Percentiles rank a stretch among this genome's conserved stretches.
Evolutionary conservation across 148 eudicot genomes (phyloP).

Genomic region (Linanthus parryae): DNA sequence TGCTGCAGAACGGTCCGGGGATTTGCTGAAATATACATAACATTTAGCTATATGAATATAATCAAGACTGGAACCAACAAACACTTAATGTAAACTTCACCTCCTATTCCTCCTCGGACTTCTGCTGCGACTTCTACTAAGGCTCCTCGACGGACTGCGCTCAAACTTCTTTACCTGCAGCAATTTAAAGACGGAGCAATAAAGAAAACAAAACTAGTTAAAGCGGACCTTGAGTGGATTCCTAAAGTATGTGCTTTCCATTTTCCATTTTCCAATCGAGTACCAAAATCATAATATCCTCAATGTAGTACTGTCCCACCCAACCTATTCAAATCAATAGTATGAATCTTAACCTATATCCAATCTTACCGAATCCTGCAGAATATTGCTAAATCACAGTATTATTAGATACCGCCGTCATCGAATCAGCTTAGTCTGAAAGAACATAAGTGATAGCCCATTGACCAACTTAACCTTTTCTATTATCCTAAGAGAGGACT

Average conservation of each 20-base stretch:
- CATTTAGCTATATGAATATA: conserved; percentile 2
- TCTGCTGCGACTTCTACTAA: conserved; percentile 46
- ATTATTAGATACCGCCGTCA: too few species aligned
- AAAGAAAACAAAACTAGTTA: background rate
- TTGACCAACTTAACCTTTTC: too few species aligned
- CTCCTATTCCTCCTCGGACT: conserved; percentile 64
- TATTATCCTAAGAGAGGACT: too few species aligned
- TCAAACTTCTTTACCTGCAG: conserved; percentile 61
- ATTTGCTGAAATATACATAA: conserved; percentile 47
- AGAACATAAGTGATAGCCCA: too few species aligned
- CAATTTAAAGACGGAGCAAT: background rate
- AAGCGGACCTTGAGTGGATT: background rate
- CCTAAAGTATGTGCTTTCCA: too few species aligned
- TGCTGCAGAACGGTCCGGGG: conserved; percentile 52
- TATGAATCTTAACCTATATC: too few species aligned
- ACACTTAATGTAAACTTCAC: conserved; percentile 16
- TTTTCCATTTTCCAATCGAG: too few species aligned
- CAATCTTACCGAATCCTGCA: background rate
- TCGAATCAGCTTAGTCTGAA: too few species aligned
- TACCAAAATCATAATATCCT: background rate
- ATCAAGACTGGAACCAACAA: background rate
- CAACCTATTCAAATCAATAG: background rate
- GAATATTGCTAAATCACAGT: background rate
- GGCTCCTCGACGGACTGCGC: conserved; percentile 68
- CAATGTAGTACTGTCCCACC: too few species aligned